Evolutionary conservation across 345 rosid species (phyloP).

Genomic region (Psidium friedrichsthalianum): DNA sequence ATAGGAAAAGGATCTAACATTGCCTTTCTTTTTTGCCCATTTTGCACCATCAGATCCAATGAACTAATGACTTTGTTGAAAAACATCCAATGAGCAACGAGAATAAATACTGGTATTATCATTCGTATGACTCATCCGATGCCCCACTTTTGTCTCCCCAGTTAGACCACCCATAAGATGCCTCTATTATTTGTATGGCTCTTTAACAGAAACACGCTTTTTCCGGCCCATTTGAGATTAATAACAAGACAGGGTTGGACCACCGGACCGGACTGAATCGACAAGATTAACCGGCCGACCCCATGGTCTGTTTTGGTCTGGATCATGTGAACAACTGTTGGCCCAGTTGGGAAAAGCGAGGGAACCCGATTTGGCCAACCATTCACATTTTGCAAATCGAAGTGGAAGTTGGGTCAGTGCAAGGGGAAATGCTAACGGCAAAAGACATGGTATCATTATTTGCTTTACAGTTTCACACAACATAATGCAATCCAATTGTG

Average conservation of each 20-base stretch:
- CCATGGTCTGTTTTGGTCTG: neutral
- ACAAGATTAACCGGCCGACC: neutral
- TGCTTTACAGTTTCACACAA: neutral
- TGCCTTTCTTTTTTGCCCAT: neutral
- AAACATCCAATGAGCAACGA: neutral
- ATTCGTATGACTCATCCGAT: neutral
- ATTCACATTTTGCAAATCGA: neutral
- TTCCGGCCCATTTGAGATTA: neutral
- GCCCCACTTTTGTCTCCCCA: neutral
- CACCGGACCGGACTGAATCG: neutral
- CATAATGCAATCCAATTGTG: neutral
- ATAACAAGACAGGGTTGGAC: neutral
- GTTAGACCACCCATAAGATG: neutral
- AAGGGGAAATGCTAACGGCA: no score
- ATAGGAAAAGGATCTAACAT: neutral
- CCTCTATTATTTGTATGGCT: neutral
- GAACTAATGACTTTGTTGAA: neutral
- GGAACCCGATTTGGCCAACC: no score
- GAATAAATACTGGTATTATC: neutral
- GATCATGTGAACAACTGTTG: neutral
- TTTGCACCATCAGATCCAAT: neutral
- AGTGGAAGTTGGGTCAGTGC: neutral
- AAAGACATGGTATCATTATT: neutral
- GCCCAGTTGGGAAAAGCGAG: neutral
- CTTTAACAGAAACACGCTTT: neutral